Base-by-base conservation (phyloP, 2,329 filamentous ascomycete genomes). In the Fusarium sacchari region DNA sequence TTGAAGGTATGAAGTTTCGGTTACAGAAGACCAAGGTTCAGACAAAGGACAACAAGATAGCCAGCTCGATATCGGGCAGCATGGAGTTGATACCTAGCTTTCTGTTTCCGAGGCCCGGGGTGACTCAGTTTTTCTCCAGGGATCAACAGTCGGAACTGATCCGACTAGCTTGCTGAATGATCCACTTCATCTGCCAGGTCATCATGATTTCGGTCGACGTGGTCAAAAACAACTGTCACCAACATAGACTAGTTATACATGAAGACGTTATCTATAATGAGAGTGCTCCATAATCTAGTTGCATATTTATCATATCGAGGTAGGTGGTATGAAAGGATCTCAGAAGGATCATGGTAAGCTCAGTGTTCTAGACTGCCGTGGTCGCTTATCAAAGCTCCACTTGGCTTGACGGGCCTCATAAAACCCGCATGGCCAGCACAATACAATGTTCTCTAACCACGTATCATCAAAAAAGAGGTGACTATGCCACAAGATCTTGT, bases 241-340 rank as follows among this genome's bases (percentile, higher is more conserved):
- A 2, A 12, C 8, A 15, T 14, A 11, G 24, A 4, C 9, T 26
- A n/a, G n/a, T n/a, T n/a, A 7, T 34, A 50, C 4, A 53, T 37
- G 10, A 53, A 6, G 7, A 0, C 1, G 9, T 28, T 37, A 3
- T 6, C 10, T 22, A 2, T 2, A 20, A 26, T 6, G 2, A 15
- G 24, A 17, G 13, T 6, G 14, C 32, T 32, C 32, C 32, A 14
- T 13, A 12, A 22, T 17, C 7, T 9, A 9, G 1, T 20, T 22
- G 9, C 6, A 7, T 7, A 26, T 55, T 14, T 7, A 4, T 3
- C 9, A 2, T 10, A 30, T 11, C 11, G 20, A 39, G 7, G 11
- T 3, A n/a, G 14, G 2, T n/a, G 10, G 14, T 5, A 55, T 7
- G 7, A 17, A 10, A n/a, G 11, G 6, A 55, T 18, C 36, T 40